Conservation (phyloP, 2,329 filamentous ascomycete species). For the Botryotinia convoluta region DNA sequence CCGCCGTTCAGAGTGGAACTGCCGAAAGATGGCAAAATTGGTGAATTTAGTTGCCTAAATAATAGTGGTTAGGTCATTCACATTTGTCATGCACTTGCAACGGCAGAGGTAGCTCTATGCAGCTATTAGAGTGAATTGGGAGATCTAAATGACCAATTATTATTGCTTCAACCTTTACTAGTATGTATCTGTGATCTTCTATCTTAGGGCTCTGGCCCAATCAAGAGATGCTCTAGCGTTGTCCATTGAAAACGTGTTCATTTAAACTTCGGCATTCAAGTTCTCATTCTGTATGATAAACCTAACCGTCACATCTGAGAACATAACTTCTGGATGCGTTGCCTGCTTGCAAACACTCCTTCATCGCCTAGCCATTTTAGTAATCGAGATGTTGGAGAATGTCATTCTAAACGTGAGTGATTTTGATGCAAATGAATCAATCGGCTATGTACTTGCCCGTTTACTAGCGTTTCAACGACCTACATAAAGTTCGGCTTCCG, state of each 20-base stretch:
- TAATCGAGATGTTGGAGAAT: neutral
- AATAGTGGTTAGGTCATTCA: neutral
- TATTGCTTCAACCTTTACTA: neutral
- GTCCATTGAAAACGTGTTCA: neutral
- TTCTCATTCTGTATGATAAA: neutral
- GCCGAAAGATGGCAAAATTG: constrained; percentile 27
- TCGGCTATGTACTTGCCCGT: neutral
- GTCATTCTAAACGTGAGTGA: neutral
- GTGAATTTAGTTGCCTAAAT: neutral
- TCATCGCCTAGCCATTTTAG: neutral
- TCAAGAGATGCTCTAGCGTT: neutral
- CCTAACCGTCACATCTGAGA: neutral
- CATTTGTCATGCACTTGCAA: neutral
- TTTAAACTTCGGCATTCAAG: neutral
- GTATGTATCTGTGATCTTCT: neutral
- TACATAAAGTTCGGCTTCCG: neutral
- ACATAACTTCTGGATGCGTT: neutral
- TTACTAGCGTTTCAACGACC: neutral
- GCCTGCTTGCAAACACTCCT: neutral
- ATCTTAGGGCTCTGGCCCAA: neutral
- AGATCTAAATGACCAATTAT: neutral
- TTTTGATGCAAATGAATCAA: neutral
- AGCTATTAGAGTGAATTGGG: neutral
- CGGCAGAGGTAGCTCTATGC: neutral
- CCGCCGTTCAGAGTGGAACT: constrained; percentile 32